A percentile compares a stretch with the other conserved stretches of the same genome.
phyloP scores from a whole-genome alignment of 192 early-diverging fungal species.

The Podila verticillata region DNA sequence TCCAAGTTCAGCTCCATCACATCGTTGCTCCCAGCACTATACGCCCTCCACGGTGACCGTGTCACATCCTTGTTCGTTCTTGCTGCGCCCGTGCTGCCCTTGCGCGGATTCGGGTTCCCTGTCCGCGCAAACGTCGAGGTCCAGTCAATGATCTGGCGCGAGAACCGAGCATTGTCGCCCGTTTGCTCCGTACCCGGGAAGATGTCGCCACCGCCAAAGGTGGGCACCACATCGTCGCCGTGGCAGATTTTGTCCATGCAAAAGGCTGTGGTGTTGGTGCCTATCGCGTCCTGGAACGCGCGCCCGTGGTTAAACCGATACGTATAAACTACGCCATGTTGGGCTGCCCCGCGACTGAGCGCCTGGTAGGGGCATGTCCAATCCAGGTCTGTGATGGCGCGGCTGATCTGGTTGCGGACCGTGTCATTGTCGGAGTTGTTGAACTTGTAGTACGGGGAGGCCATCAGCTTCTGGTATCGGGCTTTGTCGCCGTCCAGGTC shows the following conservation, averaged over 20 bases:
- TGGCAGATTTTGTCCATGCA: slow-evolving; percentile 1
- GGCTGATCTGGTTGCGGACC: neutral
- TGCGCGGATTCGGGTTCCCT: slow-evolving; percentile 1
- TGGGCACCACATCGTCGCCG: slow-evolving; percentile 10
- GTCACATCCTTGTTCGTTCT: neutral
- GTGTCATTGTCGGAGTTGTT: slow-evolving; percentile 1
- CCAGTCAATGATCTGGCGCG: slow-evolving; percentile 21
- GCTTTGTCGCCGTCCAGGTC: neutral
- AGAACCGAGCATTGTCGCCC: slow-evolving; percentile 9
- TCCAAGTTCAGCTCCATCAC: neutral
- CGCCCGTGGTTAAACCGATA: slow-evolving; percentile 12
- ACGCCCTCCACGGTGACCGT: neutral
- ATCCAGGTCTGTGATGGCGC: neutral
- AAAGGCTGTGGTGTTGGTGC: neutral
- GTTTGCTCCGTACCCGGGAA: slow-evolving; percentile 2
- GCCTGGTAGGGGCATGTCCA: slow-evolving; percentile 3
- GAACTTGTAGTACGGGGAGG: slow-evolving; percentile 13
- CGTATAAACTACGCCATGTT: neutral
- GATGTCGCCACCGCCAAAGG: slow-evolving; percentile 3
- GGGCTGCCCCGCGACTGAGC: slow-evolving; percentile 2
- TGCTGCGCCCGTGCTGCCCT: neutral
- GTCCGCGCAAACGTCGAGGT: slow-evolving; percentile 13
- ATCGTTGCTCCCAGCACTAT: neutral
- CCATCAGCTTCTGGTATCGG: neutral
- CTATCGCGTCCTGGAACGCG: neutral